A percentile compares a stretch with the other conserved stretches of the same genome.
Conservation (phyloP, 768 basidiomycete genomes). For the Mycena maculata region DNA sequence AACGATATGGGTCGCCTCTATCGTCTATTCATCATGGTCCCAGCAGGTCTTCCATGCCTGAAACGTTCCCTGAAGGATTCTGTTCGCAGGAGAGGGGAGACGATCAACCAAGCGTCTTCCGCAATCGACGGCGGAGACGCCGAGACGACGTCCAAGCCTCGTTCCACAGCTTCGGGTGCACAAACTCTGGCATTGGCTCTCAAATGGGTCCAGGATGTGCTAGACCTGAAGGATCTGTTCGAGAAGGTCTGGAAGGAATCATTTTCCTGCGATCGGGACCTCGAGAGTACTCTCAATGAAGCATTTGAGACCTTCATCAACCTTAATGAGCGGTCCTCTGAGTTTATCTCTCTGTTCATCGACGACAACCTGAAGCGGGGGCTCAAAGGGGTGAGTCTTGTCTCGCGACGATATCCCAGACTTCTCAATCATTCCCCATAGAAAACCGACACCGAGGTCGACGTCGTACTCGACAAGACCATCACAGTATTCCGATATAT, state of each 20-base stretch:
- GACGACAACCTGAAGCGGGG: slow-evolving; percentile 97
- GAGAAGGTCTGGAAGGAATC: slow-evolving; percentile 78
- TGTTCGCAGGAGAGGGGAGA: slow-evolving; percentile 77
- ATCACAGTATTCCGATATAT: slow-evolving; percentile 96
- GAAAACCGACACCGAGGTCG: slow-evolving; percentile 97
- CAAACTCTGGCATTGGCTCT: slow-evolving; percentile 74
- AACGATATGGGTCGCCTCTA: slow-evolving; percentile 85
- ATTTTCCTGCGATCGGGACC: slow-evolving; percentile 76
- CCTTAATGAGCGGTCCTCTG: slow-evolving; percentile 85
- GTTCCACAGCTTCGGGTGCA: slow-evolving; percentile 49
- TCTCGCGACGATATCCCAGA: background rate
- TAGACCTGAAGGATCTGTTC: slow-evolving; percentile 93
- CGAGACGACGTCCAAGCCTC: slow-evolving; percentile 56
- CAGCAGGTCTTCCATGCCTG: slow-evolving; percentile 72
- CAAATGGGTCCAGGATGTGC: slow-evolving; percentile 93
- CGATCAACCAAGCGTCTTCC: slow-evolving; percentile 77
- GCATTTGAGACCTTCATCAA: slow-evolving; percentile 95
- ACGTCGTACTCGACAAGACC: slow-evolving; percentile 91
- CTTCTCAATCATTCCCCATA: slow-evolving; percentile 45
- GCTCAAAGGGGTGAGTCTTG: slow-evolving; percentile 83
- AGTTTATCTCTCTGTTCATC: slow-evolving; percentile 96
- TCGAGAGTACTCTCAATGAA: slow-evolving; percentile 88
- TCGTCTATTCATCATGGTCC: slow-evolving; percentile 75
- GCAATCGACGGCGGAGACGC: slow-evolving; percentile 52
- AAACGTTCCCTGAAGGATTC: slow-evolving; percentile 78